Evolutionary conservation across 2,329 filamentous ascomycete species (phyloP), one percentile per base, ranked within the genome.

Genomic region (Knufia fluminis): DNA sequence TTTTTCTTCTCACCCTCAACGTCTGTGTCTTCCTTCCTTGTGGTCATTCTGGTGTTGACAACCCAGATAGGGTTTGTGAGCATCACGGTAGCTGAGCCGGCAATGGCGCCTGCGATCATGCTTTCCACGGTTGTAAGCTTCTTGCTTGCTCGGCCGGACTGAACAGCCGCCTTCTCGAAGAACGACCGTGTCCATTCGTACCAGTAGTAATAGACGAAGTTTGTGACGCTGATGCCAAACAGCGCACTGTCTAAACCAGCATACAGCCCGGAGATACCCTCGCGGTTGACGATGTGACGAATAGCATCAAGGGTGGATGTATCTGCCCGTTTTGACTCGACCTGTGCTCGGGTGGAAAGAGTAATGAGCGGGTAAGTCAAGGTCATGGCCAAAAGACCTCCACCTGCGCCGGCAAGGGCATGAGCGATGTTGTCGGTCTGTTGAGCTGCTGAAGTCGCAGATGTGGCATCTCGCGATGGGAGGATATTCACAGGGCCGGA

Each of bases 121-220:
- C 84, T 85, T 73, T 98, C 91, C 59, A 91, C 68, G 0, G 92
- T 94, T 16, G 87, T 92, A 65, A 98, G 83, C 66, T 89, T 90
- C 70, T 80, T 84, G 54, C 78, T 82, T 50, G 82, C 78, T 56
- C 87, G 82, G 28, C 85, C 86, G 48, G 85, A 75, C 61, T 80
- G 82, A 51, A 76, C 67, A 40, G 89, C 88, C 8, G 88, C 86
- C 56, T 77, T 71, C 57, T 73, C 88, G 71, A 97, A 96, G 65
- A 85, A 85, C 45, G 84, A 77, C 52, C 90, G 83, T 55, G 89
- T 92, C 86, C 88, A 98, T 73, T 98, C 92, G 70, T 97, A 98
- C 91, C 80, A 98, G 76, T 97, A 98, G 73, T 98, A 98, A 77
- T 98, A 98, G 42, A 98, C 91, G 66, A 98, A 98, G 75, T 98